Percentiles rank a stretch among this genome's conserved stretches.
phyloP scores from a whole-genome alignment of 495 filamentous ascomycete species.

The Parmelia sp. region DNA sequence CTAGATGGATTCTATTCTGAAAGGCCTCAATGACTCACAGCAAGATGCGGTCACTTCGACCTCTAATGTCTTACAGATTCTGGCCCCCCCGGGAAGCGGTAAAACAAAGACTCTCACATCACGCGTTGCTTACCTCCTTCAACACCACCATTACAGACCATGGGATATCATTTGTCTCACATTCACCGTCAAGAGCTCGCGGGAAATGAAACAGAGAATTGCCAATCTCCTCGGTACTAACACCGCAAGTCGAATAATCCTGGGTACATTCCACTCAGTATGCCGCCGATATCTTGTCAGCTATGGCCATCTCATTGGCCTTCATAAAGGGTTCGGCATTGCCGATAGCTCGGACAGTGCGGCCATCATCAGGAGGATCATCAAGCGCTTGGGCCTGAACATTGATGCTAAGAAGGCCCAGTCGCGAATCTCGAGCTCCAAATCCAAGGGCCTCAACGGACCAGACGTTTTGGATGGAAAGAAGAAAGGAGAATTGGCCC shows the following conservation, averaged over 20 bases:
- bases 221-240: slow-evolving; percentile 70
- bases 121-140: slow-evolving; percentile 88
- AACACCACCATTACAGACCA: slow-evolving; percentile 67
- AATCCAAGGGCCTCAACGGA: slow-evolving; percentile 58
- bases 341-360: slow-evolving; percentile 79
- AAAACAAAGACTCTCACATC: slow-evolving; percentile 97
- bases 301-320: slow-evolving; percentile 81
- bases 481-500: slow-evolving; percentile 37
- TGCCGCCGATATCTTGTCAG: slow-evolving; percentile 75
- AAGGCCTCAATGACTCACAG: slow-evolving; percentile 79
- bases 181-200: slow-evolving; percentile 94
- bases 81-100: slow-evolving; percentile 80
- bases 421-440: slow-evolving; percentile 76
- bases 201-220: slow-evolving; percentile 91
- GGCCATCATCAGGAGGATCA: slow-evolving; percentile 71
- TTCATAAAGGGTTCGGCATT: slow-evolving; percentile 83
- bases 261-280: slow-evolving; percentile 97
- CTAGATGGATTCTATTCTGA: slow-evolving; percentile 49
- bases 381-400: slow-evolving; percentile 61
- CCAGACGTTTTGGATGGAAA: neutral
- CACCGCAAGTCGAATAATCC: slow-evolving; percentile 67
- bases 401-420: slow-evolving; percentile 65
- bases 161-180: slow-evolving; percentile 95
- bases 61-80: slow-evolving; percentile 75
- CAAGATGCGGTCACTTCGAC: slow-evolving; percentile 74